Evolutionary conservation across 495 filamentous ascomycete genomes (phyloP).

Genomic region (Penicillium chermesinum): DNA sequence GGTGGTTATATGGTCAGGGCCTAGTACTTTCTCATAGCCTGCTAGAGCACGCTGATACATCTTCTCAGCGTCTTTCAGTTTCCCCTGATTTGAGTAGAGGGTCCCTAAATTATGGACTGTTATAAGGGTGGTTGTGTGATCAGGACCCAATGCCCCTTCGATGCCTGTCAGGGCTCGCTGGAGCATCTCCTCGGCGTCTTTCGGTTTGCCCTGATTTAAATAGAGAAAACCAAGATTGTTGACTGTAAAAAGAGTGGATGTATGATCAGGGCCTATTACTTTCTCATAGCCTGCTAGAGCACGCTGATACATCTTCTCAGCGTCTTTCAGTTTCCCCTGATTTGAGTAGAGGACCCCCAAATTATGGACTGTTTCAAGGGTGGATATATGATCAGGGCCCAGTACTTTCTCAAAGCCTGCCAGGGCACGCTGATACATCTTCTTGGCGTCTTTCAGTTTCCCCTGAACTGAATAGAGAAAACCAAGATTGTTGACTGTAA

Average conservation of each 20-base stretch:
- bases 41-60: constrained; percentile 32
- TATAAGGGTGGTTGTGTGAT: constrained; percentile 4
- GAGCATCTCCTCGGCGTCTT: constrained; percentile 7
- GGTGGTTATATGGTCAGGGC: constrained; percentile 30
- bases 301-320: constrained; percentile 6
- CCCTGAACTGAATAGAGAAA: neutral
- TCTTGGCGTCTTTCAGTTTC: neutral
- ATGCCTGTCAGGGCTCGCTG: constrained; percentile 8
- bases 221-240: no score
- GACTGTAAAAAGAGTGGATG: neutral
- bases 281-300: constrained; percentile 6
- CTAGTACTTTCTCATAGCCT: constrained; percentile 26
- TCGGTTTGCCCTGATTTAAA: constrained; percentile 6
- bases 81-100: constrained; percentile 22
- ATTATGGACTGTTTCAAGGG: no score
- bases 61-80: constrained; percentile 28
- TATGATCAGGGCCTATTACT: constrained; percentile 1
- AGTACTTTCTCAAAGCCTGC: no score
- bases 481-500: neutral
- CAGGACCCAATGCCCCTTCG: constrained; percentile 5
- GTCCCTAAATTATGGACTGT: constrained; percentile 21
- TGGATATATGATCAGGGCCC: no score
- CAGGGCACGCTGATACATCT: no score
- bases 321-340: constrained; percentile 3
- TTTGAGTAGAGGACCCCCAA: constrained; percentile 7